Evolutionary conservation across 371 early-diverging fungal species (phyloP).

Genomic region (Batrachochytrium dendrobatidis): DNA sequence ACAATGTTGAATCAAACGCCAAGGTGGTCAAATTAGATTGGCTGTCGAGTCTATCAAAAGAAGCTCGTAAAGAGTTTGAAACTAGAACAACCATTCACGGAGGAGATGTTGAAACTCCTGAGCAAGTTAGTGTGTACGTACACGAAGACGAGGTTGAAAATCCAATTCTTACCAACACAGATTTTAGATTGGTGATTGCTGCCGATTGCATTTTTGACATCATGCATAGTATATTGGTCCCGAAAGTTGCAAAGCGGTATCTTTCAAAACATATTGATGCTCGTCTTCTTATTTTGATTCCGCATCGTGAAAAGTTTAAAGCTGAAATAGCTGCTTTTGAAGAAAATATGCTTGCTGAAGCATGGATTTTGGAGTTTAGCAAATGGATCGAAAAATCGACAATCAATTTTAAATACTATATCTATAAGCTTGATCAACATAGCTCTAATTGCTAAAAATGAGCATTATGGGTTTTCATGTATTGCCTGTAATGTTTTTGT

Average conservation of each 20-base stretch:
- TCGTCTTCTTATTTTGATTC: neutral
- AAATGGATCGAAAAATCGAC: neutral
- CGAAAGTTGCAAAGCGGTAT: conserved; percentile 11
- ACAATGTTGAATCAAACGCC: conserved; percentile 6
- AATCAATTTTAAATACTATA: conserved; percentile 1
- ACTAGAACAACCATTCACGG: no score
- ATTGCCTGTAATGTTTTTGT: no score
- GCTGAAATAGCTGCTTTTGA: neutral
- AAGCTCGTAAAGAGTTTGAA: neutral
- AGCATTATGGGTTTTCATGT: no score
- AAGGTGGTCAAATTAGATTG: conserved; percentile 15
- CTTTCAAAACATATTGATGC: conserved; percentile 5
- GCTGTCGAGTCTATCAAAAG: conserved; percentile 3
- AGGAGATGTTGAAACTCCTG: neutral
- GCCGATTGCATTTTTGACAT: conserved; percentile 16
- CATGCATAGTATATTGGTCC: conserved; percentile 8
- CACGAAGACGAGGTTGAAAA: conserved; percentile 4
- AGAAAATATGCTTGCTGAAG: neutral
- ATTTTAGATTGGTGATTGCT: conserved; percentile 7
- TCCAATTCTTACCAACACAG: conserved; percentile 5
- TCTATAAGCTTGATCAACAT: neutral
- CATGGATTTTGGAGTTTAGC: neutral
- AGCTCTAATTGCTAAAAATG: no score
- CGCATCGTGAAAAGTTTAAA: neutral
- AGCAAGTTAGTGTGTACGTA: neutral